phyloP scores from a whole-genome alignment of 148 eudicot species.

The Chenopodium formosanum region DNA sequence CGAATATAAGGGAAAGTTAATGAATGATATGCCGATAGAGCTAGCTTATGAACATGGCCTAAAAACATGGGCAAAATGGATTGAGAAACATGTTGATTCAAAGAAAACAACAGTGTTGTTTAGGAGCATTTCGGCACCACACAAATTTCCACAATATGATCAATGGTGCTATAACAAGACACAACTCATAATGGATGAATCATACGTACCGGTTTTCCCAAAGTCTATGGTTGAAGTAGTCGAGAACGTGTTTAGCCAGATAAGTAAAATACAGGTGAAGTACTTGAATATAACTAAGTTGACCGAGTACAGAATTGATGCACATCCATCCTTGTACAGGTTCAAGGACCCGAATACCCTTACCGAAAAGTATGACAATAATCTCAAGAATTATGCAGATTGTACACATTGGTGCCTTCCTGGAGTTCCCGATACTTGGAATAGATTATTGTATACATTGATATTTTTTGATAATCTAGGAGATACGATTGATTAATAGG shows the following conservation, averaged over 20 bases:
- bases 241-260: slow-evolving; percentile 22
- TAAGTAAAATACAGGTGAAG: slow-evolving; percentile 26
- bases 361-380: slow-evolving; percentile 3
- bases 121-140: slow-evolving; percentile 53
- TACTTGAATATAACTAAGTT: slow-evolving; percentile 55
- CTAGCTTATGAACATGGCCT: slow-evolving; percentile 36
- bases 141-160: slow-evolving; percentile 20
- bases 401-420: slow-evolving; percentile 65
- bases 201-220: slow-evolving; percentile 32
- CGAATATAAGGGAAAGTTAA: slow-evolving; percentile 24
- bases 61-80: slow-evolving; percentile 42
- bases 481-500: no score
- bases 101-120: slow-evolving; percentile 26
- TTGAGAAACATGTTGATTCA: background rate
- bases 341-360: slow-evolving; percentile 18
- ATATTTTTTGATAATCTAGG: slow-evolving; percentile 13
- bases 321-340: slow-evolving; percentile 42
- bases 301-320: slow-evolving; percentile 43
- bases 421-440: slow-evolving; percentile 54
- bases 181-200: slow-evolving; percentile 38
- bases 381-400: slow-evolving; percentile 24
- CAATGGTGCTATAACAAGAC: slow-evolving; percentile 50
- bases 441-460: slow-evolving; percentile 37
- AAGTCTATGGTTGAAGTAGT: slow-evolving; percentile 30
- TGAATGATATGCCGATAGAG: slow-evolving; percentile 30